Evolutionary conservation across 768 basidiomycete species (phyloP).

Genomic region (Mycena kentingensis): DNA sequence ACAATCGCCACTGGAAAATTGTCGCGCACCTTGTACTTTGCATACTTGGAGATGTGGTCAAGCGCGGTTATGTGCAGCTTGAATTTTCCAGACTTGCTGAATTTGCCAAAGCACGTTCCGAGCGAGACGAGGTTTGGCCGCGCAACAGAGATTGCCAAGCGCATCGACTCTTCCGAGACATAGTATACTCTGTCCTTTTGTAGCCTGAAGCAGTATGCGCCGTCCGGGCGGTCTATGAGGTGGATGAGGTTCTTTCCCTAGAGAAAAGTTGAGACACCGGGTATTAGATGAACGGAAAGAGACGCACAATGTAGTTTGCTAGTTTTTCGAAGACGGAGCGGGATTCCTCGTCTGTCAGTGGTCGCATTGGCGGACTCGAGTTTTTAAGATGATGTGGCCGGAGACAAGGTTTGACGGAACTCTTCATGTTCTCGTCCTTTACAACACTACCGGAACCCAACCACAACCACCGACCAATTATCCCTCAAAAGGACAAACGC

Average conservation of each 20-base stretch:
- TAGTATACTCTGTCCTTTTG: conserved; percentile 96
- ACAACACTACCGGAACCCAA: conserved; percentile 45
- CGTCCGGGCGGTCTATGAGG: conserved; percentile 91
- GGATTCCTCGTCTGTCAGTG: conserved; percentile 95
- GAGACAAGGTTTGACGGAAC: conserved; percentile 4
- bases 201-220: conserved; percentile 92
- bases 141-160: conserved; percentile 87
- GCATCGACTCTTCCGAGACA: conserved; percentile 93
- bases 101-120: conserved; percentile 97
- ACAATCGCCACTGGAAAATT: not conserved
- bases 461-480: conserved; percentile 29
- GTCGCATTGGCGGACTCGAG: conserved; percentile 65
- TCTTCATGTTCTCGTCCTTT: conserved; percentile 68
- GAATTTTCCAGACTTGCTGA: conserved; percentile 96
- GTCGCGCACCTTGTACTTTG: conserved; percentile 85
- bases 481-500: conserved; percentile 31
- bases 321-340: conserved; percentile 95
- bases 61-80: conserved; percentile 93
- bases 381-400: not conserved
- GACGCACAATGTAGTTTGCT: conserved; percentile 90
- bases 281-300: not conserved
- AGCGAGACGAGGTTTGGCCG: conserved; percentile 89
- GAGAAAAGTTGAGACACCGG: not conserved
- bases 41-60: conserved; percentile 93
- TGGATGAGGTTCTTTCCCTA: conserved; percentile 97